Evolutionary conservation across 768 basidiomycete species (phyloP), one percentile per base, ranked within the genome.

Genomic region (Mycena amicta): DNA sequence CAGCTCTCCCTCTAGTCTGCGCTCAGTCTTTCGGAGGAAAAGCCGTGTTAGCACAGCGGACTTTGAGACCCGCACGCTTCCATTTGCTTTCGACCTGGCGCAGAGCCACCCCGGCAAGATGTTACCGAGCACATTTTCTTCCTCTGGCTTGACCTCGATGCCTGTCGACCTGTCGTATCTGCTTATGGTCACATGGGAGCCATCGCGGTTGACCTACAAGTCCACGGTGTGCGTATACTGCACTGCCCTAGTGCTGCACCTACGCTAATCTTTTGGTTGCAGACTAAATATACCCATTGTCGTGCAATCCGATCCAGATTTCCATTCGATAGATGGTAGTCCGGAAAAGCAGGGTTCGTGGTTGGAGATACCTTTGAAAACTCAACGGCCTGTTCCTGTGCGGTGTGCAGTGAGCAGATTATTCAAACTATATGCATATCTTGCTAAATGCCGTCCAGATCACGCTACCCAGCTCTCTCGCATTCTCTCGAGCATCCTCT

Each of bases 251-350:
- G 15, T 29, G 18, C 6, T 49, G 16, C 23, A 3, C 12, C 39
- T 15, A 45, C 27, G 41, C 31, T 53, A 41, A 49, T 66, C 45
- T 66, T 6, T n/a, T n/a, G n/a, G 28, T 40, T 43, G 20, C 59
- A 29, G 54, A 82, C 80, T 26, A 53, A 81, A 25, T 75, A 75
- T 74, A 0, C 81, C 81, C 15, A 66, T 82, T 50, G 51, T 80
- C 20, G 68, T 79, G 22, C 77, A 79, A 39, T 74, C 75, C 2
- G 79, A 78, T 41, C 56, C 66, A 2, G 78, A 77, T 56, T 76
- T 78, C 47, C 73, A 73, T 43, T 77, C 76, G 6, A 52, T 74
- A 13, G 77, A 79, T 20, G 72, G 71, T n/a, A 61, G 62, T 22
- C 52, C 60, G 3, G 53, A 67, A 12, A 67, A 72, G 37, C 71